These are phyloP conservation scores for Rosa hybrid DNA, from an alignment of 331 rosid species.

Conservation along the genomic window DNA sequence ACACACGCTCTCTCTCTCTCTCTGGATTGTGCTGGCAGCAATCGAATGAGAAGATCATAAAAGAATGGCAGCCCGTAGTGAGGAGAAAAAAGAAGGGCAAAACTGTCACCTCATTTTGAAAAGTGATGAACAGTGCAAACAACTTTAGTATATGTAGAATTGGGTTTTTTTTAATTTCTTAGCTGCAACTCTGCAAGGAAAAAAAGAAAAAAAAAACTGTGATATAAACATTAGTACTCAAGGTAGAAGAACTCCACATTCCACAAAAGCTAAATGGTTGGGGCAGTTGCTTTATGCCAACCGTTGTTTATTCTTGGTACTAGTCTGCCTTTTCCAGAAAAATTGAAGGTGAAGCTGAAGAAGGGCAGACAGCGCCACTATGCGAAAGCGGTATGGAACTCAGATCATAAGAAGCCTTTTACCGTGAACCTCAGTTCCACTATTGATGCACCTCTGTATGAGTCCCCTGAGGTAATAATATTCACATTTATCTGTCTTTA, in stretches of 20 bases:
- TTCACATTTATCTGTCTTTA: slow-evolving; percentile 19
- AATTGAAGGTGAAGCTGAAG: slow-evolving; percentile 11
- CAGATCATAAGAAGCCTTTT: slow-evolving; percentile 25
- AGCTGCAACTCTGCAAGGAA: neutral
- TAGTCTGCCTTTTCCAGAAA: neutral
- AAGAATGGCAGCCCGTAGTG: no score
- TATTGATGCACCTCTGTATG: slow-evolving; percentile 35
- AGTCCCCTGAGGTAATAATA: slow-evolving; percentile 42
- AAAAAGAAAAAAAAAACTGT: neutral
- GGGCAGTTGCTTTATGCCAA: slow-evolving; percentile 9
- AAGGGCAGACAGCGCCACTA: slow-evolving; percentile 11
- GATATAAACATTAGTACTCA: neutral
- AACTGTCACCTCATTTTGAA: no score
- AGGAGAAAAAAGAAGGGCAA: no score
- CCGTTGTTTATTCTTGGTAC: slow-evolving; percentile 5
- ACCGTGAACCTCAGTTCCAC: slow-evolving; percentile 28
- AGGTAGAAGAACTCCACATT: neutral
- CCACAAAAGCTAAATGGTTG: neutral
- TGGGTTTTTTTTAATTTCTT: no score
- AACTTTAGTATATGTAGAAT: no score
- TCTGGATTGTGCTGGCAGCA: no score
- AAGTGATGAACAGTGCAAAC: no score
- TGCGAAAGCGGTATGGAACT: slow-evolving; percentile 3
- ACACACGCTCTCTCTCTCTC: no score
- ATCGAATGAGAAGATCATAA: no score